phyloP scores from a whole-genome alignment of 345 rosid species.

The Ceriops decandra region DNA sequence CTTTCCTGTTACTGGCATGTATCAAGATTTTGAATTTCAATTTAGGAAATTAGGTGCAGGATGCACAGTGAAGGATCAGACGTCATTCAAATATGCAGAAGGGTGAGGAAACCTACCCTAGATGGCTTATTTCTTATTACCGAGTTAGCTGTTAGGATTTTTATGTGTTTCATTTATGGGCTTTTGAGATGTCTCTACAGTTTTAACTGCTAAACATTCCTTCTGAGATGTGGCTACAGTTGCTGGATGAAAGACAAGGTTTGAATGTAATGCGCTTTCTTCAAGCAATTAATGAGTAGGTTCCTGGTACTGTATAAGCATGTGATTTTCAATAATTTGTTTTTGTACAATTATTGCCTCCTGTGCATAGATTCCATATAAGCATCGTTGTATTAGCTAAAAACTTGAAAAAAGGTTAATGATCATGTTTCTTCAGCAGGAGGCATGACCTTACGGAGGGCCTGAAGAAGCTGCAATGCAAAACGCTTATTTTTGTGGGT shows the following conservation, averaged over 20 bases:
- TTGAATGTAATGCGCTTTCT: constrained; percentile 58
- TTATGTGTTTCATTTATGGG: no score
- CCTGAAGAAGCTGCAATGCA: constrained; percentile 46
- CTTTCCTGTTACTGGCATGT: not conserved
- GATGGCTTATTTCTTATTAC: not conserved
- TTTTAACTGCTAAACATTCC: constrained; percentile 5
- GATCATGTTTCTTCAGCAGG: constrained; percentile 32
- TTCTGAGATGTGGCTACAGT: constrained; percentile 29
- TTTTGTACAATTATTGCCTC: not conserved
- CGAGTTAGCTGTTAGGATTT: no score
- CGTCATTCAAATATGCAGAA: constrained; percentile 43
- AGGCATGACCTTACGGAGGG: constrained; percentile 52
- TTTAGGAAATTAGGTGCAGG: constrained; percentile 45
- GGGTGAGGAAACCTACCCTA: constrained; percentile 32
- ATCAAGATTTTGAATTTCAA: constrained; percentile 10
- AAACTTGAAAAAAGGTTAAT: constrained; percentile 1
- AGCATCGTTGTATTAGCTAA: not conserved
- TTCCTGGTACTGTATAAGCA: not conserved
- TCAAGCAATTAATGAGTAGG: constrained; percentile 55
- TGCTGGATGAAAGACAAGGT: constrained; percentile 63
- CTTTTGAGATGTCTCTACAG: no score
- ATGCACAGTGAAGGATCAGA: constrained; percentile 42
- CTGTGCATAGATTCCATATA: not conserved
- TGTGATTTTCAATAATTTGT: not conserved
- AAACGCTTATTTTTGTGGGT: constrained; percentile 55